A percentile compares a stretch with the other conserved stretches of the same genome.
Conservation (phyloP, 2,329 filamentous ascomycete genomes). For the Chrysoporthe deuterocubensis region DNA sequence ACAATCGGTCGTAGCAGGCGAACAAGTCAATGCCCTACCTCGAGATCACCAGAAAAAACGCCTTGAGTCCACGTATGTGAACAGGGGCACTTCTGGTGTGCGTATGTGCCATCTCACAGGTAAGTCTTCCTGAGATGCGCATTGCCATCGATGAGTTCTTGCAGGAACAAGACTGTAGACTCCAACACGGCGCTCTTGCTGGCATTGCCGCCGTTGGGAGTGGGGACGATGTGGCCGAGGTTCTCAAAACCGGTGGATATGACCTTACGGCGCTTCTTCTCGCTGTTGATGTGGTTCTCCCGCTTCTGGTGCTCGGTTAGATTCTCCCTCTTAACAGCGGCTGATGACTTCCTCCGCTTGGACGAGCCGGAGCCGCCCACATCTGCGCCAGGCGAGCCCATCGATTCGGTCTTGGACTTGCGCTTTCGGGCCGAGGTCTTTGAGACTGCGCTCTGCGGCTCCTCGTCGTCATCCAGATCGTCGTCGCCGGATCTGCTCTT, state of each 20-base stretch:
- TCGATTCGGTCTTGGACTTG: conserved; percentile 51
- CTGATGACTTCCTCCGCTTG: conserved; percentile 56
- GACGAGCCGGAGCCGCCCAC: conserved; percentile 37
- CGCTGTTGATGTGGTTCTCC: conserved; percentile 84
- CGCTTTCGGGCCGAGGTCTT: conserved; percentile 47
- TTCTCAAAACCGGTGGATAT: conserved; percentile 85
- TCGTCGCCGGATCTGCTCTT: conserved; percentile 57
- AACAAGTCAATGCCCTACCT: too few relatives aligned
- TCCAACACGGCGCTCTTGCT: conserved; percentile 82
- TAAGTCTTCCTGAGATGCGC: conserved; percentile 51
- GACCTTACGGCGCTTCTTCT: conserved; percentile 82
- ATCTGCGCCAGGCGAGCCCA: conserved; percentile 40
- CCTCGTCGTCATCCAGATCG: conserved; percentile 45
- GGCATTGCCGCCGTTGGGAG: conserved; percentile 72
- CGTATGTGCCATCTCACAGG: neutral
- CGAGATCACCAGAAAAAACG: too few relatives aligned
- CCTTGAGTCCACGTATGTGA: too few relatives aligned
- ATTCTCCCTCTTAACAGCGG: conserved; percentile 67
- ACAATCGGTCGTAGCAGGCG: neutral
- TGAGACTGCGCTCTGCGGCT: conserved; percentile 40
- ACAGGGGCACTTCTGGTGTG: neutral
- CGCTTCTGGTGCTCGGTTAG: conserved; percentile 81
- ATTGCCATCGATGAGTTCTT: conserved; percentile 73
- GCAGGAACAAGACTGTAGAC: conserved; percentile 78
- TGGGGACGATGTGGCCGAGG: conserved; percentile 76